Evolutionary conservation across 495 filamentous ascomycete species (phyloP), one percentile per base, ranked within the genome.

Genomic region (Podospora comata): DNA sequence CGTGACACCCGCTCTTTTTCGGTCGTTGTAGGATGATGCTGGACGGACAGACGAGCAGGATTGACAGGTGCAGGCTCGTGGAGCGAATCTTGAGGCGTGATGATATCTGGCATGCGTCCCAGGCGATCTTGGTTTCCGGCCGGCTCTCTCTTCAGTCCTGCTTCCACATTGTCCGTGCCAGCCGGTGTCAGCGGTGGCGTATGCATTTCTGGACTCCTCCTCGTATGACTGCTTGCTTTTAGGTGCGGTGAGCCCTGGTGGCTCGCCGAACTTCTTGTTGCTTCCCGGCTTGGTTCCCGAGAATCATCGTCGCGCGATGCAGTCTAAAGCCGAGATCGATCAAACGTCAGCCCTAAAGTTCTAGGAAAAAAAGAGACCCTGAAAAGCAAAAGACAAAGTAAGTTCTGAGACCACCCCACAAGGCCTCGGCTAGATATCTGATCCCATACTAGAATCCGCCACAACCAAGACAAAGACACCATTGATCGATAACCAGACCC

Each of bases 121-220:
- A 74, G 63, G 61, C 76, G 72, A 64, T 80, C 75, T 62, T 79
- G 67, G 59, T 63, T 66, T 26, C 69, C 69, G 58, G 70, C 65
- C 34, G 73, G 69, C n/a, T 77, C 75, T 26, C 68, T 74, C 64
- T 68, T 74, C 7, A 59, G 61, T 23, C 74, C 72, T 19, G 73
- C 70, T 32, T 81, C 79, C 57, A 75, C 76, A 5, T 70, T 71
- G 15, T 75, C 79, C 56, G 91, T 92, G 16, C 87, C 92, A 39
- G 93, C 89, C 34, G 95, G 94, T 4, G 94, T 97, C 16, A 98
- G 85, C 26, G 92, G 93, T 68, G 95, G 95, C 16, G 93, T 95
- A 70, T 94, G 89, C 82, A 94, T 88, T 60, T 88, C 84, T 61
- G 89, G 83, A 27, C 81, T 78, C 65, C 81, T 78, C 65, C 72